These are phyloP conservation scores for Brassica rapa DNA, from an alignment of 345 rosid genomes.

Conservation along the genomic window DNA sequence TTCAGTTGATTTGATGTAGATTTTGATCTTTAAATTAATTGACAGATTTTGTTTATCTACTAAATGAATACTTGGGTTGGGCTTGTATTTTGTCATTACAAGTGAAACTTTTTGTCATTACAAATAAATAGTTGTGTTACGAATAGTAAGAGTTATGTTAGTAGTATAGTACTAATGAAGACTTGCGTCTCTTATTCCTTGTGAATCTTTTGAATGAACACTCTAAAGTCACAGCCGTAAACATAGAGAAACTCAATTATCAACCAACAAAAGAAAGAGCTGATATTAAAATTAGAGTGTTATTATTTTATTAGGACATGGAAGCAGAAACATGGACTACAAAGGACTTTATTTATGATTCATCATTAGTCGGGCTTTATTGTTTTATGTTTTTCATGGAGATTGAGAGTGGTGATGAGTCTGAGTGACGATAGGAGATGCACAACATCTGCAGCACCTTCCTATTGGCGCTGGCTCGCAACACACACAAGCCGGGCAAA, in stretches of 20 bases:
- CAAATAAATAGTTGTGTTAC: background rate
- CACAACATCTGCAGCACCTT: slow-evolving; percentile 39
- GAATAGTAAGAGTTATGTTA: background rate
- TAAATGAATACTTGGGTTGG: background rate
- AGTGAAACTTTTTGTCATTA: background rate
- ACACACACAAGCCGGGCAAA: slow-evolving; percentile 39
- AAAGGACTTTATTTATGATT: background rate
- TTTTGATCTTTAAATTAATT: background rate
- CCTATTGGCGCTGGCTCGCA: slow-evolving; percentile 28
- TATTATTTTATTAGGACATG: background rate
- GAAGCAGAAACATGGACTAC: slow-evolving; percentile 12
- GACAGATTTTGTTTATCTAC: background rate
- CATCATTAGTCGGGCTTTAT: background rate
- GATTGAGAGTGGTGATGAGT: slow-evolving; percentile 26
- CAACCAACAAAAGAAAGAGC: background rate
- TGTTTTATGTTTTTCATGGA: slow-evolving; percentile 16
- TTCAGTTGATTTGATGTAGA: background rate
- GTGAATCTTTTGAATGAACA: background rate
- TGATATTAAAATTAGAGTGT: background rate
- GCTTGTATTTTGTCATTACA: background rate
- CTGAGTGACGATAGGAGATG: slow-evolving; percentile 28
- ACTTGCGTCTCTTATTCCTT: background rate
- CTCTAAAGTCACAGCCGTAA: background rate
- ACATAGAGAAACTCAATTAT: background rate
- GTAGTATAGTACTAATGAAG: background rate